Evolutionary conservation across 192 early-diverging fungal species (phyloP).

Genomic region (Mortierella antarctica): DNA sequence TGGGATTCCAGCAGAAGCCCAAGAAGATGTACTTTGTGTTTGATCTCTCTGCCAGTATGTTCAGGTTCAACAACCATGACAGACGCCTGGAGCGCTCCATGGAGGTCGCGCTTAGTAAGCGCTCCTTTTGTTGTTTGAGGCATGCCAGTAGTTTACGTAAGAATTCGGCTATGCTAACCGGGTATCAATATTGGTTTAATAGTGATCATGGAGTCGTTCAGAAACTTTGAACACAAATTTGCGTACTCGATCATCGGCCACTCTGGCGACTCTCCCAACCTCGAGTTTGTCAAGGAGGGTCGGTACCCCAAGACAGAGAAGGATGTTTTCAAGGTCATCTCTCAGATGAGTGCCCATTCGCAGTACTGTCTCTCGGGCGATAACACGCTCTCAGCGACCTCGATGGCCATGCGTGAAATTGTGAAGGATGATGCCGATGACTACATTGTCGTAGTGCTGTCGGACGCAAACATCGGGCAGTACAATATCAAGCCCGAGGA

Average conservation of each 20-base stretch:
- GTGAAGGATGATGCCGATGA: conserved; percentile 80
- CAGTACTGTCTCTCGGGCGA: conserved; percentile 86
- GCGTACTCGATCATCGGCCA: conserved; percentile 81
- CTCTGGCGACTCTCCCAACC: conserved; percentile 78
- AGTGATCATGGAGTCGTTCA: conserved; percentile 81
- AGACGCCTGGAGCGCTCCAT: conserved; percentile 69
- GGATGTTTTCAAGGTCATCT: conserved; percentile 74
- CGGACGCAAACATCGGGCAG: conserved; percentile 83
- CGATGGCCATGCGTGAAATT: conserved; percentile 74
- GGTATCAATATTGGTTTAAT: background rate
- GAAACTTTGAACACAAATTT: conserved; percentile 83
- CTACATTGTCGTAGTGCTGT: conserved; percentile 81
- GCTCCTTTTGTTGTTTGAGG: background rate
- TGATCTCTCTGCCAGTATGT: conserved; percentile 81
- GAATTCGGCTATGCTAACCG: no score
- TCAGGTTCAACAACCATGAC: conserved; percentile 72
- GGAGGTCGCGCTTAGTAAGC: conserved; percentile 68
- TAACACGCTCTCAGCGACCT: conserved; percentile 76
- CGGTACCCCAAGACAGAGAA: conserved; percentile 85
- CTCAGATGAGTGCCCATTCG: conserved; percentile 79
- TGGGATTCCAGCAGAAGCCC: conserved; percentile 77
- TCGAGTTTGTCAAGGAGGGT: conserved; percentile 76
- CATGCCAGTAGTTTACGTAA: background rate
- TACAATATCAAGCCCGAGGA: conserved; percentile 82
- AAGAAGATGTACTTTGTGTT: conserved; percentile 84